Base-by-base conservation (phyloP, 768 basidiomycete species). In the Antrodiella citrinella region DNA sequence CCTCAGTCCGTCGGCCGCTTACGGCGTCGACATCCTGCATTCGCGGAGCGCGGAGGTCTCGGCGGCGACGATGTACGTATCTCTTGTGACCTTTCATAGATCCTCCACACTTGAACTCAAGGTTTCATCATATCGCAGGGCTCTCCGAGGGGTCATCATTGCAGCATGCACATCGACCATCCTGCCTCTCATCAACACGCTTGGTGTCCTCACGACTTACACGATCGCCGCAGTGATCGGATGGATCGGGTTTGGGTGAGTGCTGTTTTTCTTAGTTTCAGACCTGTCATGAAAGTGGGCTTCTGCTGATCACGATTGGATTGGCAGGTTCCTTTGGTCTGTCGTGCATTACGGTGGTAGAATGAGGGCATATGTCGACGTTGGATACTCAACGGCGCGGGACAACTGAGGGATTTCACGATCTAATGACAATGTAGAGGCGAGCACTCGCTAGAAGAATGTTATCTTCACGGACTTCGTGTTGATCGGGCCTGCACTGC, bases 11-110 rank as follows among this genome's bases (percentile, higher is more conserved):
- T 68, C 68, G 13, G 70, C 77, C 7, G 71, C 83, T 4, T 85
- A 84, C 54, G 62, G 67, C 24, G 74, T 85, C 2, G 85, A 86
- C 53, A 63, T 84, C 15, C 54, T 86, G 63, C 82, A 78, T 24
- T 61, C 68, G 24, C 72, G 73, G 22, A 84, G 84, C 53, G 81
- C 84, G 2, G 82, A 86, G 58, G 69, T 73, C n/a, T 71, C 75
- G 62, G 83, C 81, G 3, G 81, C 77, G 0, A 69, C 68, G 47
- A 66, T 65, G 84, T 84, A 49, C 18, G 77, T 69, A 45, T 44
- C 20, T 43, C 20, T 4, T 25, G 12, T 13, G 2, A 35, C 12
- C 19, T 3, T 38, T 20, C 15, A 7, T 35, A 7, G 15, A 7
- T 15, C 7, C 15, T 15, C 15, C 7, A 35, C 30, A 15, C 30